Conservation (phyloP, 2,329 filamentous ascomycete genomes). For the Cercospora nicotianae region DNA sequence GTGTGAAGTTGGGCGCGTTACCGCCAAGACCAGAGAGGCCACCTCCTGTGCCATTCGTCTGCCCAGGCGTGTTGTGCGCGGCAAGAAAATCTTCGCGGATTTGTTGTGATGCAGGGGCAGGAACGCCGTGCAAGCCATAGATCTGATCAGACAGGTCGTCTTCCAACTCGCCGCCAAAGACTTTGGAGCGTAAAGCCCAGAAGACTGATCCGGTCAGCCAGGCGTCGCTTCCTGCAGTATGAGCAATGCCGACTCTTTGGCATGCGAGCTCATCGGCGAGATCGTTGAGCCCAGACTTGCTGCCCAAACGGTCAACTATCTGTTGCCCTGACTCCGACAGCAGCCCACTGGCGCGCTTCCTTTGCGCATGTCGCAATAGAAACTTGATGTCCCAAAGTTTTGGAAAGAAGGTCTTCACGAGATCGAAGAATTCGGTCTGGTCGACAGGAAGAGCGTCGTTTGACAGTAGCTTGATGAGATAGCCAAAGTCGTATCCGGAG, state of each 20-base stretch:
- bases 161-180: constrained; percentile 80
- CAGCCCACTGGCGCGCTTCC: constrained; percentile 26
- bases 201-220: constrained; percentile 92
- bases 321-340: constrained; percentile 35
- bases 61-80: constrained; percentile 43
- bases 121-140: constrained; percentile 76
- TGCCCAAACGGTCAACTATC: constrained; percentile 80
- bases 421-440: constrained; percentile 82
- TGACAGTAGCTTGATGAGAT: constrained; percentile 89
- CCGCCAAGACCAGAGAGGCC: constrained; percentile 22
- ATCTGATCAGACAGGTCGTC: constrained; percentile 84
- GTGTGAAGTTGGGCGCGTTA: constrained; percentile 23
- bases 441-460: constrained; percentile 81
- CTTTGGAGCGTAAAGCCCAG: constrained; percentile 85
- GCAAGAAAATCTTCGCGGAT: constrained; percentile 45
- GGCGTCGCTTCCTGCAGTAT: constrained; percentile 92
- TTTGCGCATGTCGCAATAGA: constrained; percentile 83
- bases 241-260: constrained; percentile 80
- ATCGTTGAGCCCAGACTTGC: constrained; percentile 89
- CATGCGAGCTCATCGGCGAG: constrained; percentile 91
- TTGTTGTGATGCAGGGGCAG: constrained; percentile 57
- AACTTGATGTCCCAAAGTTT: constrained; percentile 95
- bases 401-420: constrained; percentile 91
- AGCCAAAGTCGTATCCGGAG: constrained; percentile 96
- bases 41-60: constrained; percentile 27